These are phyloP conservation scores for Myrica gale DNA, from an alignment of 306 rosid genomes.

Conservation along the genomic window DNA sequence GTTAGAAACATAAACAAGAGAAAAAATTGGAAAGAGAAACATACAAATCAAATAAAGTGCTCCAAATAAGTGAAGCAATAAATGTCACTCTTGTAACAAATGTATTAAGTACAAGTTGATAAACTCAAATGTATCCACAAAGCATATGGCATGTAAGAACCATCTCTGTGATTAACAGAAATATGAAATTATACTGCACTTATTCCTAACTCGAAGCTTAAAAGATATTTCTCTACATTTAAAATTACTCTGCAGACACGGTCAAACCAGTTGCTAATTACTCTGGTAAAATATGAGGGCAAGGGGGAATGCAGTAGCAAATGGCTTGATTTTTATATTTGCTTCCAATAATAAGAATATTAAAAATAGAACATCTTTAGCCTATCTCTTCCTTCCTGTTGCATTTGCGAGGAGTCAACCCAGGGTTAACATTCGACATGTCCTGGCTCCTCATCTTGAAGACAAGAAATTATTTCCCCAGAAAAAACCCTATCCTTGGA, in stretches of 20 bases:
- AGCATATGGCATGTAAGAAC: neutral
- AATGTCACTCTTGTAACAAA: neutral
- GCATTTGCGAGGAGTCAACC: neutral
- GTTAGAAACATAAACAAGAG: constrained; percentile 3
- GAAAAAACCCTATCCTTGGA: neutral
- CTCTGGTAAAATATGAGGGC: neutral
- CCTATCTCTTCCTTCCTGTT: neutral
- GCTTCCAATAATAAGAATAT: neutral
- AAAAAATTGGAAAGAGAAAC: neutral
- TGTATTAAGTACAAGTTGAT: neutral
- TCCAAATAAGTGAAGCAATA: neutral
- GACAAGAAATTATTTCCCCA: neutral
- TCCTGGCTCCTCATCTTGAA: neutral
- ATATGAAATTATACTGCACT: neutral
- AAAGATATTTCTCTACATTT: no score
- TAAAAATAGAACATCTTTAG: neutral
- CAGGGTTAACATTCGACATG: neutral
- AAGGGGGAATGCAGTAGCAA: neutral
- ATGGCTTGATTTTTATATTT: neutral
- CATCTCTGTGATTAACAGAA: neutral
- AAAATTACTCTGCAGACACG: no score
- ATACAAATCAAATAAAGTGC: neutral
- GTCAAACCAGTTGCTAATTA: no score
- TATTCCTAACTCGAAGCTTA: neutral
- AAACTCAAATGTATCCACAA: neutral